Evolutionary conservation across 1,139 yeast species (phyloP), one percentile per base, ranked within the genome.

Genomic region (Saccharomyces hybrid): DNA sequence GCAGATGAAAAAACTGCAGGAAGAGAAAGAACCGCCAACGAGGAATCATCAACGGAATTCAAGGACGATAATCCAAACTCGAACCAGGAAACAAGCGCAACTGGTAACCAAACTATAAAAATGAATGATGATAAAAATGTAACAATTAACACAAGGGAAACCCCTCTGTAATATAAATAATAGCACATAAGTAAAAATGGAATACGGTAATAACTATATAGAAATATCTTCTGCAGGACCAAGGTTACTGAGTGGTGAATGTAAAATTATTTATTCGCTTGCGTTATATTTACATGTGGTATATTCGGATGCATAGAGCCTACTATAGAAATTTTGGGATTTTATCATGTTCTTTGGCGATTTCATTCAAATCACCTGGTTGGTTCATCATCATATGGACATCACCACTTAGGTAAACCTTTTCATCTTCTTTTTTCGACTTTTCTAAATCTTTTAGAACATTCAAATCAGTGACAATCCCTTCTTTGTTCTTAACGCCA

Each of bases 271-370:
- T 29, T 11, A 5, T 13, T 29, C 32, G 4, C 6, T 11, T 11
- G 32, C 13, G 32, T 29, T 14, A 34, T 34, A 34, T 34, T 34
- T 34, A 34, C 42, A 34, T 34, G 19, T 8, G 16, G 23, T 34
- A 16, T 34, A 34, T 14, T 3, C 9, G 8, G 16, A 34, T 38
- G 13, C 16, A 29, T 13, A 13, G 32, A 11, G 13, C 32, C 42
- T 11, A 34, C 11, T 34, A 34, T 16, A 34, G 23, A 34, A 34
- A 34, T 34, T 34, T 34, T 34, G 42, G 42, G 13, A 72, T 13
- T 61, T 60, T n/a, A 56, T 16, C 6, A 65, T 54, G 27, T 69
- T 65, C 52, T 62, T 60, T 51, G 71, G 42, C 42, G 16, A 34
- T 34, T 34, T 34, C 42, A 34, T 34, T 34, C 19, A 34, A 14